phyloP scores from a whole-genome alignment of 495 filamentous ascomycete genomes.

The Stereocaulon alpinum region DNA sequence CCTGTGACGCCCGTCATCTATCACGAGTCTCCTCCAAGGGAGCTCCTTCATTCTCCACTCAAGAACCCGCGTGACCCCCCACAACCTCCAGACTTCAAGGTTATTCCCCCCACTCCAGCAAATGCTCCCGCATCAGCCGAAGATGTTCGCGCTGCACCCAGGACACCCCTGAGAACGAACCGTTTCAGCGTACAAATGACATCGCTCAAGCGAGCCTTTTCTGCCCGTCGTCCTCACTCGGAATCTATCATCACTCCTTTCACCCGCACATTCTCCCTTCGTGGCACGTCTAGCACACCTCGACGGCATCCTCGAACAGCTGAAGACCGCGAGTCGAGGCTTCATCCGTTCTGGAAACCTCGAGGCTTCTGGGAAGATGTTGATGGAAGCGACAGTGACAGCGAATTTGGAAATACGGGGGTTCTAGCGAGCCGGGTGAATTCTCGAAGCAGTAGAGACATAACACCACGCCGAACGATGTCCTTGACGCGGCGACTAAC shows the following conservation, averaged over 20 bases:
- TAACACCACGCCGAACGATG: constrained; percentile 8
- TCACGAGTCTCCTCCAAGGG: constrained; percentile 41
- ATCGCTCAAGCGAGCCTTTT: constrained; percentile 48
- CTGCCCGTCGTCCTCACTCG: constrained; percentile 42
- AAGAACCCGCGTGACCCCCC: constrained; percentile 67
- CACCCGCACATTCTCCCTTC: constrained; percentile 35
- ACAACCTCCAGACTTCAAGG: constrained; percentile 56
- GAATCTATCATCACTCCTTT: constrained; percentile 38
- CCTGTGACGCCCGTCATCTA: constrained; percentile 26
- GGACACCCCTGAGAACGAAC: constrained; percentile 23
- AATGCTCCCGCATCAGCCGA: constrained; percentile 28
- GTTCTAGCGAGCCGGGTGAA: constrained; percentile 28
- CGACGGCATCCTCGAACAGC: constrained; percentile 37
- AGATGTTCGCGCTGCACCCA: constrained; percentile 15
- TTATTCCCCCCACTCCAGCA: constrained; percentile 64
- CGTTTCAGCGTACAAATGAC: constrained; percentile 39
- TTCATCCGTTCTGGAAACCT: constrained; percentile 78
- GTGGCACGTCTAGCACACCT: constrained; percentile 22
- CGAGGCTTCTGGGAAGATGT: constrained; percentile 60
- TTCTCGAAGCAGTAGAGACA: constrained; percentile 10
- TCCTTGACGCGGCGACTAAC: constrained; percentile 25
- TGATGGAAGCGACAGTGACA: constrained; percentile 39
- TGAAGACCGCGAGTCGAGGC: constrained; percentile 38
- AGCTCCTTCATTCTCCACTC: constrained; percentile 55
- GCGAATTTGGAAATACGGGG: constrained; percentile 25